Conservation (phyloP, 352 stramenopile species). For the Phytopythium vexans region DNA sequence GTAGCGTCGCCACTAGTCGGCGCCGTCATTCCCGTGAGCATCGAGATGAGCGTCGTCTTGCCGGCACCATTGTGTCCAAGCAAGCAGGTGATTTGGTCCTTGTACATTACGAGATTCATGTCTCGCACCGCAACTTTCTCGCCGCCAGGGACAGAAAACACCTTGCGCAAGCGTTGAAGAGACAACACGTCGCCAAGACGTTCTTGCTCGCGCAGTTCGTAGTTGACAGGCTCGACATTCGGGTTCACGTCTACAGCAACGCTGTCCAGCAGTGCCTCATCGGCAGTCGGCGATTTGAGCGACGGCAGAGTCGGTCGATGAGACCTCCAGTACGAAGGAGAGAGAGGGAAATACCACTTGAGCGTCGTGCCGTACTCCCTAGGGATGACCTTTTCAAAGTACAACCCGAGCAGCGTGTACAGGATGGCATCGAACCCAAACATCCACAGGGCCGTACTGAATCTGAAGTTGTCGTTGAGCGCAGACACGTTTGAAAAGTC, state of each 20-base stretch:
- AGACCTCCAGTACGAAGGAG: constrained; percentile 33
- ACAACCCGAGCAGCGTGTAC: constrained; percentile 87
- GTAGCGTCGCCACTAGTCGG: constrained; percentile 50
- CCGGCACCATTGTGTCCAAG: constrained; percentile 92
- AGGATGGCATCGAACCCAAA: constrained; percentile 85
- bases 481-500: constrained; percentile 36
- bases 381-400: constrained; percentile 89
- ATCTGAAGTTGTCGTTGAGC: constrained; percentile 48
- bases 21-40: constrained; percentile 86
- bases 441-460: constrained; percentile 55
- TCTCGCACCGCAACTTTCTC: constrained; percentile 80
- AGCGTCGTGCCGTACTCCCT: constrained; percentile 85
- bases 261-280: constrained; percentile 24
- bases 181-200: constrained; percentile 29
- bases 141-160: constrained; percentile 72
- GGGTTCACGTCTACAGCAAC: constrained; percentile 27
- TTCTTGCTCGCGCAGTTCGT: constrained; percentile 38
- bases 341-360: constrained; percentile 91
- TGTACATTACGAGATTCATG: constrained; percentile 86
- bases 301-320: constrained; percentile 2
- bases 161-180: constrained; percentile 50
- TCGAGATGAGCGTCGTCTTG: constrained; percentile 91
- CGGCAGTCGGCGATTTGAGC: not conserved
- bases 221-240: constrained; percentile 34
- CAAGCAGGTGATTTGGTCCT: constrained; percentile 89